Evolutionary conservation across 768 basidiomycete genomes (phyloP).

Genomic region (Dioszegia hungarica): DNA sequence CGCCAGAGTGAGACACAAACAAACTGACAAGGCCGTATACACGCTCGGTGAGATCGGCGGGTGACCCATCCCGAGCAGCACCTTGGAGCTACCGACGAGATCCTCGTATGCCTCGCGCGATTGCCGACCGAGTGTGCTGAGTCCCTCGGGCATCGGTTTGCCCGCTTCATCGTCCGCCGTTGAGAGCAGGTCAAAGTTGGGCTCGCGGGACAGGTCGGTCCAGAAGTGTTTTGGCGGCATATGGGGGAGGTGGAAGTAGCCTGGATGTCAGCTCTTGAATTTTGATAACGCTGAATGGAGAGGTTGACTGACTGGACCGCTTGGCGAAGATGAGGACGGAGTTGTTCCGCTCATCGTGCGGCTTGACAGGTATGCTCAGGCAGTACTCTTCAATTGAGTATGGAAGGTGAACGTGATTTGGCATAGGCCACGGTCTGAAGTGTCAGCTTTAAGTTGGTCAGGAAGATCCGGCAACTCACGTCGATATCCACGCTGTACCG

Average conservation of each 20-base stretch:
- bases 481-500: slow-evolving; percentile 13
- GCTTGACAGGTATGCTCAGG: slow-evolving; percentile 21
- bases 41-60: slow-evolving; percentile 45
- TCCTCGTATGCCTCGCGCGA: slow-evolving; percentile 27
- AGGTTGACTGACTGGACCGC: slow-evolving; percentile 19
- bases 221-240: slow-evolving; percentile 27
- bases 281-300: not conserved
- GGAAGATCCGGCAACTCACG: not conserved
- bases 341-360: slow-evolving; percentile 26
- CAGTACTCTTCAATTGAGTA: slow-evolving; percentile 46
- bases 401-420: slow-evolving; percentile 38
- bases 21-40: slow-evolving; percentile 44
- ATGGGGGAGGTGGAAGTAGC: slow-evolving; percentile 35
- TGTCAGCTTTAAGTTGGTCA: not conserved
- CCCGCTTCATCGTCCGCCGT: slow-evolving; percentile 33
- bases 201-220: slow-evolving; percentile 19
- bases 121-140: slow-evolving; percentile 28
- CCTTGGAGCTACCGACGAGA: slow-evolving; percentile 34
- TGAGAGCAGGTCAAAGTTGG: slow-evolving; percentile 23
- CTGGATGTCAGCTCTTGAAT: slow-evolving; percentile 5
- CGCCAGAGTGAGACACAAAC: not conserved
- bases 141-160: slow-evolving; percentile 35
- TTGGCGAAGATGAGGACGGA: slow-evolving; percentile 41
- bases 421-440: slow-evolving; percentile 38
- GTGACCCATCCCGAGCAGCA: slow-evolving; percentile 41